These are phyloP conservation scores for Termitomyces sp. DNA, from an alignment of 768 basidiomycete species.

Conservation along the genomic window DNA sequence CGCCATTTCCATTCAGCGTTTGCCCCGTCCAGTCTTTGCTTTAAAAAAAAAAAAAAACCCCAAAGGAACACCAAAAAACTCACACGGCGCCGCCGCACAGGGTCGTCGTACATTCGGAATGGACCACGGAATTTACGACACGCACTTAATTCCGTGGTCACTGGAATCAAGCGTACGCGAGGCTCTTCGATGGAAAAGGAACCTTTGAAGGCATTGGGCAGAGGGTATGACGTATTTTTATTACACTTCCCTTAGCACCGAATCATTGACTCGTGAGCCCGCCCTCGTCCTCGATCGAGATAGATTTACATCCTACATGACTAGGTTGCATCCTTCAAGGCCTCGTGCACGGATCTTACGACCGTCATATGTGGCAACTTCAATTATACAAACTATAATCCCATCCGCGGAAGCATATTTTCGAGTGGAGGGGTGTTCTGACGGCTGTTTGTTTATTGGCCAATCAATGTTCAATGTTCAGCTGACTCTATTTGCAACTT, in stretches of 20 bases:
- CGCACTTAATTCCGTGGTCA: not conserved
- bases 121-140: not conserved
- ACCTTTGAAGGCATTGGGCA: not conserved
- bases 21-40: not conserved
- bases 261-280: not conserved
- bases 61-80: not conserved
- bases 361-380: not conserved
- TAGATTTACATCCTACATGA: not conserved
- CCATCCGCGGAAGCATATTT: slow-evolving; percentile 4
- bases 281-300: not conserved
- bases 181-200: not conserved
- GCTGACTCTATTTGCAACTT: slow-evolving; percentile 8
- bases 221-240: slow-evolving; percentile 12
- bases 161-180: not conserved
- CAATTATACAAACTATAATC: slow-evolving; percentile 1
- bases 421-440: not conserved
- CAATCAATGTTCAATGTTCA: slow-evolving; percentile 4
- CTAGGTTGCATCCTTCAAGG: not conserved
- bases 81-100: not conserved
- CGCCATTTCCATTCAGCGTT: not conserved
- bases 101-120: not conserved
- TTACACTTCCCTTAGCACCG: not conserved
- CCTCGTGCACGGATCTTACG: slow-evolving; percentile 7
- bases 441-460: not conserved
- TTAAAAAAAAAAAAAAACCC: not conserved